Evolutionary conservation across 176 grass and related monocot species (phyloP).

Genomic region (Carex littledalei): DNA sequence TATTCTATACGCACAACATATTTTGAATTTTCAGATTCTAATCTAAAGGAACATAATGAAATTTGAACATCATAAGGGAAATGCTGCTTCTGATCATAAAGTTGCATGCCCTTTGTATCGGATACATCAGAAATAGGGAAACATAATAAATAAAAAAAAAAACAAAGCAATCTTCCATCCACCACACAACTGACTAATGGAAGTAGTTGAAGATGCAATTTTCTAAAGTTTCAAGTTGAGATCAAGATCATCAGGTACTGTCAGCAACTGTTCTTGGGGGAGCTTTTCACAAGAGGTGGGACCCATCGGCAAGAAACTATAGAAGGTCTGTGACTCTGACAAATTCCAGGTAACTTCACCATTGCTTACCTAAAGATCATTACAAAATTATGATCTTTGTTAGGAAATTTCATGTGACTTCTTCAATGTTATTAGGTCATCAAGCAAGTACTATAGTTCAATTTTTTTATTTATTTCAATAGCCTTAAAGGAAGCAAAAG

Average conservation of each 20-base stretch:
- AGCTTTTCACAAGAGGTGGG: constrained; percentile 35
- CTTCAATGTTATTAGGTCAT: not conserved
- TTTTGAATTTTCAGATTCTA: not conserved
- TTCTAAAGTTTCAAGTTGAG: constrained; percentile 63
- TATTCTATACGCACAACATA: not conserved
- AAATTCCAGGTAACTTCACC: not conserved
- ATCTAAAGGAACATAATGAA: not conserved
- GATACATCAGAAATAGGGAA: not conserved
- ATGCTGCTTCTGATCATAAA: constrained; percentile 15
- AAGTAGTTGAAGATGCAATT: constrained; percentile 3
- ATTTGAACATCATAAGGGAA: not conserved
- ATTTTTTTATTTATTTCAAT: not conserved
- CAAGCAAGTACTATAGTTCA: not conserved
- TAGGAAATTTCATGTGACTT: not conserved
- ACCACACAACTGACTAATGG: not conserved
- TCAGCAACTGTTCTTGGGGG: constrained; percentile 20
- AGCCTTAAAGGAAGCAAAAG: not conserved
- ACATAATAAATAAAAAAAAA: not conserved
- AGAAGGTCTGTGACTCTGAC: constrained; percentile 32
- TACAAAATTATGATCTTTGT: not conserved
- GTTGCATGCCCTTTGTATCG: constrained; percentile 1
- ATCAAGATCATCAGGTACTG: constrained; percentile 42
- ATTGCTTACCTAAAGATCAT: constrained; percentile 19
- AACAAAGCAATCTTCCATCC: not conserved
- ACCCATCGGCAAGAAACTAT: constrained; percentile 49